phyloP scores from a whole-genome alignment of 2,329 filamentous ascomycete genomes.

The Pestalotiopsis sp. region DNA sequence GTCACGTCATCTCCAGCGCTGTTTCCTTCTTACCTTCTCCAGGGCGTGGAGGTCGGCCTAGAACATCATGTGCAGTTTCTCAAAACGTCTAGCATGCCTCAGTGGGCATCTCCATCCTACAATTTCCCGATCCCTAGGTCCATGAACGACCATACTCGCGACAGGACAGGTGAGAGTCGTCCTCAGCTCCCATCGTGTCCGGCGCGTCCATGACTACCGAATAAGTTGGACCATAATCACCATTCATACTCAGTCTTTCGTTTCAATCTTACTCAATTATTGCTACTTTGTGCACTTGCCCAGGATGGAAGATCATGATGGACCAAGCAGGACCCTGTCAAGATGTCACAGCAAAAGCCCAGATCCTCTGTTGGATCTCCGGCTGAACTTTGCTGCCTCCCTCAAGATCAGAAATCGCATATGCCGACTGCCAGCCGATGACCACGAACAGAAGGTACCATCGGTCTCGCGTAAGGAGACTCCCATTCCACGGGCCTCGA shows the following conservation, averaged over 20 bases:
- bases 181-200: background rate
- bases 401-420: background rate
- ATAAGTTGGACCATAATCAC: background rate
- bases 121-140: background rate
- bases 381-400: background rate
- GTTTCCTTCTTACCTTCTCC: background rate
- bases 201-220: background rate
- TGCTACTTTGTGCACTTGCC: background rate
- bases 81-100: background rate
- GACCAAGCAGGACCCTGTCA: background rate
- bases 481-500: background rate
- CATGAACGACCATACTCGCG: background rate
- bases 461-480: background rate
- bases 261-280: background rate
- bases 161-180: background rate
- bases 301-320: background rate
- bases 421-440: background rate
- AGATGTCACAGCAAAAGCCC: background rate
- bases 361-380: background rate
- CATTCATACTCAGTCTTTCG: background rate
- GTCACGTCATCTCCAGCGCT: background rate
- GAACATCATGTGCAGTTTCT: background rate
- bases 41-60: background rate
- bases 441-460: background rate
- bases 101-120: background rate